A percentile compares a stretch with the other conserved stretches of the same genome.
These are phyloP conservation scores for Dryas integrifolia DNA, from an alignment of 331 rosid genomes.

Conservation along the genomic window DNA sequence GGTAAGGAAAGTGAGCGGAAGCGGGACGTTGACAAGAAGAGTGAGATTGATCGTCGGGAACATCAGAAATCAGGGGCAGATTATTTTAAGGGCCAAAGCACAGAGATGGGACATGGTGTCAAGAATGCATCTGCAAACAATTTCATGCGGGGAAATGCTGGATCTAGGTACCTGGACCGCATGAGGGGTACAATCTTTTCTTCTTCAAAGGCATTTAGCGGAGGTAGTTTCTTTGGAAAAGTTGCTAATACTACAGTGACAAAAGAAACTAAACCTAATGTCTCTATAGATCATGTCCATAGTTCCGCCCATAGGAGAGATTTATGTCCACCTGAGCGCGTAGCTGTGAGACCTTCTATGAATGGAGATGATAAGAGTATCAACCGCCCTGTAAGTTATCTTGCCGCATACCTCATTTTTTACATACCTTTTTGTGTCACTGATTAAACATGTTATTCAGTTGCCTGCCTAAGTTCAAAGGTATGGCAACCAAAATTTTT, in stretches of 20 bases:
- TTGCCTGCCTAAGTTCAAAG: slow-evolving; percentile 7
- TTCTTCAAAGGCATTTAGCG: slow-evolving; percentile 85
- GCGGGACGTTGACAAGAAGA: slow-evolving; percentile 64
- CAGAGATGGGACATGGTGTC: slow-evolving; percentile 47
- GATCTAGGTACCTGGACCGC: slow-evolving; percentile 86
- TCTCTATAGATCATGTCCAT: slow-evolving; percentile 64
- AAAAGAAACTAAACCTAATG: slow-evolving; percentile 66
- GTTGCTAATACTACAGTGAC: slow-evolving; percentile 45
- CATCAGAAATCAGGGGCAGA: slow-evolving; percentile 59
- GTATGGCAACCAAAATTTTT: not conserved
- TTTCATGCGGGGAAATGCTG: slow-evolving; percentile 59
- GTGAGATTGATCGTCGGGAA: slow-evolving; percentile 63
- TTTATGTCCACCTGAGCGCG: slow-evolving; percentile 55
- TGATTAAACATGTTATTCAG: slow-evolving; percentile 10
- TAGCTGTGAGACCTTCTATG: slow-evolving; percentile 49
- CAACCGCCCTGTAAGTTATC: slow-evolving; percentile 67
- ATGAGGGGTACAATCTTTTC: slow-evolving; percentile 89
- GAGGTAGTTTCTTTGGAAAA: slow-evolving; percentile 74
- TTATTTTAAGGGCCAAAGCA: slow-evolving; percentile 49
- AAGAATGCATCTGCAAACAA: slow-evolving; percentile 48
- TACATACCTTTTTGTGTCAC: not conserved
- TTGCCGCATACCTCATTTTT: slow-evolving; percentile 23
- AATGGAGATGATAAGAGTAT: slow-evolving; percentile 64
- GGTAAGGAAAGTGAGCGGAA: slow-evolving; percentile 79
- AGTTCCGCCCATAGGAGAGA: slow-evolving; percentile 56